Conservation (phyloP, 2,329 filamentous ascomycete genomes). For the Aureobasidium namibiae region DNA sequence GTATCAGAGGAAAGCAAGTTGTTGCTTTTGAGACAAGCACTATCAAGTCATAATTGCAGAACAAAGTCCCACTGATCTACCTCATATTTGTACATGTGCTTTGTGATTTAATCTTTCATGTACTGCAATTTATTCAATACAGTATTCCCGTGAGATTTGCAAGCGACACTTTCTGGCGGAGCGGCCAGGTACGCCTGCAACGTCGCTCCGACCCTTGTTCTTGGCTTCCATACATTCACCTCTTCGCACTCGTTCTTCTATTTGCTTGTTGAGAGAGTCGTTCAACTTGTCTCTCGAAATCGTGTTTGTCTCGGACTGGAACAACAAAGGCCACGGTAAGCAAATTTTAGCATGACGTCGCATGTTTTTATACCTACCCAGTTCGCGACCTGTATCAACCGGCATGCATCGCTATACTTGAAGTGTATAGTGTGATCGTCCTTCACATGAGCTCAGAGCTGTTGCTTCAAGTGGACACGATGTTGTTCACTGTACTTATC, state of each 20-base stretch:
- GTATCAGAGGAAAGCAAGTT: not conserved
- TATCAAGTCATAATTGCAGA: not conserved
- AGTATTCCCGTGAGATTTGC: slow-evolving; percentile 3
- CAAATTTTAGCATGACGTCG: not conserved
- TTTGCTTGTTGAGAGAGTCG: no score
- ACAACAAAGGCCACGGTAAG: not conserved
- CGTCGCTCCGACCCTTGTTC: not conserved
- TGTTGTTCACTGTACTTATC: no score
- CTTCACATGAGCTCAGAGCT: not conserved
- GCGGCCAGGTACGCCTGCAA: slow-evolving; percentile 6
- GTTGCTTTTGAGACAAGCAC: not conserved
- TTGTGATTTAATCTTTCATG: not conserved
- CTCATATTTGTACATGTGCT: not conserved
- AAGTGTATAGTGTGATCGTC: not conserved
- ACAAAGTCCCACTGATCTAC: not conserved
- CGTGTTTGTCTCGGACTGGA: no score
- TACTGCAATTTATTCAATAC: not conserved
- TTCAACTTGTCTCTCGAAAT: no score
- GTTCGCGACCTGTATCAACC: not conserved
- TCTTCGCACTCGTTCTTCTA: no score
- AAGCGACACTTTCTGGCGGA: not conserved
- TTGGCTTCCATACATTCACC: not conserved
- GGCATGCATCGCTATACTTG: not conserved
- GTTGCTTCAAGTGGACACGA: not conserved
- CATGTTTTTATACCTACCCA: not conserved